Evolutionary conservation across 2,329 filamentous ascomycete species (phyloP), one percentile per base, ranked within the genome.

Genomic region (Pseudogymnoascus sp.): DNA sequence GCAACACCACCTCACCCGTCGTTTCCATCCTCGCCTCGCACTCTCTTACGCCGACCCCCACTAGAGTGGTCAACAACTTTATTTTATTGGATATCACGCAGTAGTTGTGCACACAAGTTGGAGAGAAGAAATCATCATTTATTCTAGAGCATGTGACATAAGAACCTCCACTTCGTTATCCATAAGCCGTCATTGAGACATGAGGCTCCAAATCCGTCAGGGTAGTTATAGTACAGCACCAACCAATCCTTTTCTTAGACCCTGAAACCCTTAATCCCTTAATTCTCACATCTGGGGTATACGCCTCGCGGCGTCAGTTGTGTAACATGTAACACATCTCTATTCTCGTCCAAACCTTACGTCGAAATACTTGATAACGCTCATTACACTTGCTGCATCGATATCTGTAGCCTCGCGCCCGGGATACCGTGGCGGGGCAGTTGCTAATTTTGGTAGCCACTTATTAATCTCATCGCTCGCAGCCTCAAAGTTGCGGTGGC

Each of bases 331-430:
- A 53, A 56, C 50, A 28, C 14, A 35, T 31, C 22, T 62, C 35
- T 46, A 74, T 60, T 70, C 76, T 63, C 76, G 72, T 14, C 86
- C 86, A 73, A 93, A 93, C 62, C 89, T 79, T 60, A 90, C 81
- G 70, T 93, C 89, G 75, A 93, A 93, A 66, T 89, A 87, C 74
- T 89, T 90, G 65, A 93, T 76, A n/a, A 92, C 89, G 43, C 88
- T 88, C 89, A 93, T 92, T 62, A 93, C 91, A 73, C 89, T 92
- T 0, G 89, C 89, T 6, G 89, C 89, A 75, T 93, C 89, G 14
- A 93, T 89, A 73, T 93, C 89, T 69, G 92, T 86, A 1, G 89
- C 86, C 78, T 78, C 65, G 77, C 75, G 62, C 73, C 74, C 62
- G 73, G 71, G 60, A 76, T 76, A 68, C 62, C 68, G 63, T 62